Evolutionary conservation across 306 rosid genomes (phyloP).

Genomic region (Pyrus bretschneideri): DNA sequence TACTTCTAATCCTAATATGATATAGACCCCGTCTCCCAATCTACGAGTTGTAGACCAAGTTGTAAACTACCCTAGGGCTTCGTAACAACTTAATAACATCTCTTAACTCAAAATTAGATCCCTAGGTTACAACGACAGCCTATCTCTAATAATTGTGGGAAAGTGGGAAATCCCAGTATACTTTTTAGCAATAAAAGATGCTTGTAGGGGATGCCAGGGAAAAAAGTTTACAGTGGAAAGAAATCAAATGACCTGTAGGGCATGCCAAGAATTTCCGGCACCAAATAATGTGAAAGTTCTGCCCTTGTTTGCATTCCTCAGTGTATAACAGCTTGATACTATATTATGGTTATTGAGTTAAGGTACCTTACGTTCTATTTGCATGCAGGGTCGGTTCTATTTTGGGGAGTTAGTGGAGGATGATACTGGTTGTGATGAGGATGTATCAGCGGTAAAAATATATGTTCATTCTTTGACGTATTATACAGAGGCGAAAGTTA

Average conservation of each 20-base stretch:
- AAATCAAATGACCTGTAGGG: background rate
- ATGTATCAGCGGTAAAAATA: slow-evolving; percentile 56
- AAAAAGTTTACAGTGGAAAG: background rate
- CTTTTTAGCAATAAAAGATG: background rate
- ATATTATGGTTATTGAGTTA: background rate
- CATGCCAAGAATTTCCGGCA: background rate
- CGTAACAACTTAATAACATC: background rate
- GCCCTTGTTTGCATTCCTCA: background rate
- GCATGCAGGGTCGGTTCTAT: slow-evolving; percentile 90
- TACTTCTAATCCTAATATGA: background rate
- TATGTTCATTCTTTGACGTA: background rate
- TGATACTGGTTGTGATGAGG: slow-evolving; percentile 64
- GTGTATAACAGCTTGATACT: background rate
- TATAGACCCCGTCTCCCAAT: background rate
- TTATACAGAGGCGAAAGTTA: background rate
- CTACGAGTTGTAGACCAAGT: background rate
- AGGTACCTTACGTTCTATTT: slow-evolving; percentile 12
- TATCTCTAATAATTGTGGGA: background rate
- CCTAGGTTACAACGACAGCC: background rate
- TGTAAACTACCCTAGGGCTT: background rate
- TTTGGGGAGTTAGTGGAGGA: slow-evolving; percentile 75
- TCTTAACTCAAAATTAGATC: background rate
- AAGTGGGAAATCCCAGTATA: background rate
- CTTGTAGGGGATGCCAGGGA: background rate
- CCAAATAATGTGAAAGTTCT: background rate